Base-by-base conservation (phyloP, 163 green algal species). In the Volvox carteri region DNA sequence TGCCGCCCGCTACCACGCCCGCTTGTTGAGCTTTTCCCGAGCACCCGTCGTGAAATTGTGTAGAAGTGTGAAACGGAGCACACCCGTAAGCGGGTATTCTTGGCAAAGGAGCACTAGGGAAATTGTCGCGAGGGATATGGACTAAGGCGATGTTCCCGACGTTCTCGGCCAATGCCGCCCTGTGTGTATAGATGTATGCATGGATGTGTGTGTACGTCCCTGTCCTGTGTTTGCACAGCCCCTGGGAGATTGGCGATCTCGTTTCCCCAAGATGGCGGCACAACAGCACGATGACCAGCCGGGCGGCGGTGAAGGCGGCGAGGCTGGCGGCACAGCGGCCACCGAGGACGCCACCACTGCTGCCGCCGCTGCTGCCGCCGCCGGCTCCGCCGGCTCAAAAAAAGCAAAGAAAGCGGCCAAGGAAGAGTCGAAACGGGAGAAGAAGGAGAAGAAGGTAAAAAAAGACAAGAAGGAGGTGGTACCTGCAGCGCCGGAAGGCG, bases 381-480 rank as follows among this genome's bases (percentile, higher is more conserved):
- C 72, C 33, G 30, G 54, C 44, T 21, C 58, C 25, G 84, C 7
- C 7, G 84, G 39, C 2, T 16, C 52, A 7, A 84, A 84, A 48
- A 70, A 68, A 30, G 14, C 28, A 19, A 28, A 19, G 7, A 83
- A 75, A 41, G 48, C 37, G 35, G 74, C 65, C 8, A 77, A 86
- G 78, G 42, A 86, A 42, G 44, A 67, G 54, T 6, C n/a, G 23
- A 80, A 78, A 33, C 56, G 52, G 19, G 62, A 87, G 33, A 79
- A 87, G 81, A 86, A 85, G 28, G 68, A 84, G 25, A 90, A 93
- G 33, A 85, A 88, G 44, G 70, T 84, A 30, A 88, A 88, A 54
- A 94, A 90, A 37, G 46, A 93, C 0, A 94, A 96, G 50, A 86
- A 89, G 19, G 75, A 86, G 21, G 93, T 93, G 72, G 65, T n/a